A percentile compares a stretch with the other conserved stretches of the same genome.
phyloP scores from a whole-genome alignment of 2,329 filamentous ascomycete species.

The Corniculantispora saksenae region DNA sequence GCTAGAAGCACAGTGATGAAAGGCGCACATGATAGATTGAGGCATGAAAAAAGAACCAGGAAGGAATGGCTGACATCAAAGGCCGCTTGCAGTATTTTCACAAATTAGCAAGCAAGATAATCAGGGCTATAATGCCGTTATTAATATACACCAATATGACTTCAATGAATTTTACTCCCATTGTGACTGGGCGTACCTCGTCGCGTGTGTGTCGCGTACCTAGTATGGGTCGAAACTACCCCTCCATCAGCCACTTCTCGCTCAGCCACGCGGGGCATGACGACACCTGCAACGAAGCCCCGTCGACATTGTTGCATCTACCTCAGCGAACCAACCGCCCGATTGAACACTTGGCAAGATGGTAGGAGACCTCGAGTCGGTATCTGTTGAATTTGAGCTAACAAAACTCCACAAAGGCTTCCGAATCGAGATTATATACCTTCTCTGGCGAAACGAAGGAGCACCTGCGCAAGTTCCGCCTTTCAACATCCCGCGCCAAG shows the following conservation, averaged over 20 bases:
- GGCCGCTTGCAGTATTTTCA: not conserved
- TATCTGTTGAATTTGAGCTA: not conserved
- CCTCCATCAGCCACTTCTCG: conserved; percentile 16
- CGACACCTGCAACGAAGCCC: conserved; percentile 8
- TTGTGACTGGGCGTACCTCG: not conserved
- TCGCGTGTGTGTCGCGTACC: not conserved
- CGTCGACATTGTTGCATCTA: not conserved
- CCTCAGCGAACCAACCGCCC: not conserved
- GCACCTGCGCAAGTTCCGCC: conserved; percentile 89
- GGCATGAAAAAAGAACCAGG: not conserved
- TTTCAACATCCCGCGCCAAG: conserved; percentile 84
- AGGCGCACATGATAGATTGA: conserved; percentile 2
- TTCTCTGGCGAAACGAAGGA: conserved; percentile 90
- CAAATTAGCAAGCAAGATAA: not conserved
- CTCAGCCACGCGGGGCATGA: conserved; percentile 21
- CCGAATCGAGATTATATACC: conserved; percentile 86
- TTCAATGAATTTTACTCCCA: not conserved
- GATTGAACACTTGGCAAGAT: not conserved
- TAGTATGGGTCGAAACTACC: not conserved
- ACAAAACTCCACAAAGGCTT: conserved; percentile 40
- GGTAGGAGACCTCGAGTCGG: not conserved
- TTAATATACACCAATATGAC: conserved; percentile 2
- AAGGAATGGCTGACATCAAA: not conserved
- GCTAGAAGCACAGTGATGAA: conserved; percentile 5
- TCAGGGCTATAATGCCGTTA: not conserved